phyloP scores from a whole-genome alignment of 2,329 filamentous ascomycete species.

The Knufia petricola region DNA sequence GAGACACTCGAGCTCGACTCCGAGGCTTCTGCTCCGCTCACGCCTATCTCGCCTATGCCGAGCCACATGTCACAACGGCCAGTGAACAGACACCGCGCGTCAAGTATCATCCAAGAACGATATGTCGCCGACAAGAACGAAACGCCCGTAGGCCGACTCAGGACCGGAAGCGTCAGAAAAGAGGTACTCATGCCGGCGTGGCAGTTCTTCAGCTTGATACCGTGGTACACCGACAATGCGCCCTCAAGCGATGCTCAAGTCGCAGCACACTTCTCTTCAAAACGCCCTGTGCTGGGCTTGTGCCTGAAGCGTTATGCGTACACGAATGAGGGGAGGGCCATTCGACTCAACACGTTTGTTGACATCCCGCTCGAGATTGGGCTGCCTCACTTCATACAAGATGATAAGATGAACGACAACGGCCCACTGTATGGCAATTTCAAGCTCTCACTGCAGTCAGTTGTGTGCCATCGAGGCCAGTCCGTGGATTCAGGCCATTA shows the following conservation, averaged over 20 bases:
- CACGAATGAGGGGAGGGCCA: conserved; percentile 56
- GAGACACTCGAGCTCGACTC: conserved; percentile 33
- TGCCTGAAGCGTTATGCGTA: conserved; percentile 86
- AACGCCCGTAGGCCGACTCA: conserved; percentile 26
- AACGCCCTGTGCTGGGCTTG: conserved; percentile 78
- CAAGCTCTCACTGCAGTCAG: conserved; percentile 81
- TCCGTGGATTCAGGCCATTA: conserved; percentile 88
- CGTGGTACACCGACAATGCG: conserved; percentile 71
- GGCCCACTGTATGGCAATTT: conserved; percentile 74
- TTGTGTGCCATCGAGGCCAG: conserved; percentile 82
- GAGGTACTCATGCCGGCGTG: conserved; percentile 93
- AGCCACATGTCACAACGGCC: conserved; percentile 23
- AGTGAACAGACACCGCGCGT: conserved; percentile 25
- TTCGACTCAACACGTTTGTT: conserved; percentile 69
- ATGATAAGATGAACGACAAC: conserved; percentile 59
- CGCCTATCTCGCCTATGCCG: conserved; percentile 29
- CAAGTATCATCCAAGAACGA: conserved; percentile 36
- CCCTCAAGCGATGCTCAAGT: conserved; percentile 65
- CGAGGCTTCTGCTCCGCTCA: conserved; percentile 23
- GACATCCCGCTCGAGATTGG: conserved; percentile 82
- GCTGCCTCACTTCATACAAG: conserved; percentile 80
- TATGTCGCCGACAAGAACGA: conserved; percentile 36
- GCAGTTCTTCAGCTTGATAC: conserved; percentile 90
- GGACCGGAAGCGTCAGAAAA: conserved; percentile 47
- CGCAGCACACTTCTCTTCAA: conserved; percentile 73